Base-by-base conservation (phyloP, 2,329 filamentous ascomycete genomes). In the Sordariomycetes sp. region DNA sequence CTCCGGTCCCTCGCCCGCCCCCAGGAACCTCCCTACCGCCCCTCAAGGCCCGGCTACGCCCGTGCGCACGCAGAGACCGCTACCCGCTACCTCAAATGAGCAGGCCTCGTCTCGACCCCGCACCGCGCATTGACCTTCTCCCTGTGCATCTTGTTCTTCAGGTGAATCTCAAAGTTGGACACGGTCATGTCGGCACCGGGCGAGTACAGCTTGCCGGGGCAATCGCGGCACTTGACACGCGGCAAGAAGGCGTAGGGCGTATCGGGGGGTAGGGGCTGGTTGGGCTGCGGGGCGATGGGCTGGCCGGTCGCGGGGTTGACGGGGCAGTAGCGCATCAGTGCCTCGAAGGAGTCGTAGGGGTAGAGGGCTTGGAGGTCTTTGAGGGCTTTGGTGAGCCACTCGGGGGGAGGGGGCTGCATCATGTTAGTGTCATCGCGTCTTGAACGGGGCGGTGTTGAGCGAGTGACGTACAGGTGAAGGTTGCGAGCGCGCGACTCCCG, bases 121-220 rank as follows among this genome's bases (percentile, higher is more conserved):
- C 68, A 61, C 28, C 73, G 65, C 56, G 61, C 59, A 42, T 66
- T 66, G 10, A 91, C 88, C 64, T 80, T 81, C 62, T 89, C 83
- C 64, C 85, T 81, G 69, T 99, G 94, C 56, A 79, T 76, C 51
- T 87, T 82, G 70, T 96, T 96, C 70, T 86, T 89, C 54, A 97
- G 76, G 72, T 99, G 94, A 1, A 95, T 84, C 71, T 96, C 89
- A 61, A 99, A 99, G 66, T 96, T 95, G 52, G 85, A 85, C 5
- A 92, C 88, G 2, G 90, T 90, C 68, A 81, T 87, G 25, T 86
- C 89, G 0, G 91, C 90, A 0, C 90, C 89, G 0, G 91, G 89
- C 0, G 91, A 96, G 70, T 99, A 99, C 12, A 96, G 76, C 70
- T 96, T 97, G 34, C 89, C 90, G 0, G 90, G 89, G 68, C 94